Base-by-base conservation (phyloP, 2,329 filamentous ascomycete genomes). In the Colletotrichum sp. region DNA sequence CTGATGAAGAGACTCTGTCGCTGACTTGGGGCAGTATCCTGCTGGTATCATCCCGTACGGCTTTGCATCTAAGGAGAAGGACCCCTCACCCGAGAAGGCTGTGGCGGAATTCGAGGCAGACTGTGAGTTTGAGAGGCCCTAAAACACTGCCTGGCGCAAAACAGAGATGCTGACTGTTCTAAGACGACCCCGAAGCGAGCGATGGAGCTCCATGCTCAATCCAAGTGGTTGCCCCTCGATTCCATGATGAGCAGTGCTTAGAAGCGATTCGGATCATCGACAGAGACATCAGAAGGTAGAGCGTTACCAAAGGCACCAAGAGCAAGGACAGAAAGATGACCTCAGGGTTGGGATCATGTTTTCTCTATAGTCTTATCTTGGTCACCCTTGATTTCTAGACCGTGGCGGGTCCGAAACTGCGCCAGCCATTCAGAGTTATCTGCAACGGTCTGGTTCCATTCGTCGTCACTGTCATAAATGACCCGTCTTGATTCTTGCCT, bases 231-330 rank as follows among this genome's bases (percentile, higher is more conserved):
- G 84, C 88, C 0, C 85, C 85, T 10, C 83, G 83, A 2, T 85
- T 89, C 81, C 84, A 85, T 63, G 89, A 90, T 24, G 88, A 90
- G 76, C 86, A 89, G 75, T 86, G 84, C 66, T 77, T 87, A 12
- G 73, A 77, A 13, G 82, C 80, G 2, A 80, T 83, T 12, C 65
- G 79, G 8, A 77, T 84, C 8, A 82, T 85, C 52, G 83, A 84
- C 39, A 68, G 59, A 28, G 76, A 71, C 32, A 73, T 73, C 9
- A 30, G 63, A 34, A 32, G 15, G 3, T 68, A 57, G 55, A 28
- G 2, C 18, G 18, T 62, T 32, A 13, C 24, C 24, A 6, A 59
- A 59, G 7, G 24, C 22, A 24, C 30, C 16, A 22, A 52, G 44
- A 52, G n/a, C 44, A 3, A 60, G 30, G 4, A 3, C 26, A 2